These are phyloP conservation scores for Pseudonitzschia pungens DNA, from an alignment of 108 stramenopile species.

Conservation along the genomic window DNA sequence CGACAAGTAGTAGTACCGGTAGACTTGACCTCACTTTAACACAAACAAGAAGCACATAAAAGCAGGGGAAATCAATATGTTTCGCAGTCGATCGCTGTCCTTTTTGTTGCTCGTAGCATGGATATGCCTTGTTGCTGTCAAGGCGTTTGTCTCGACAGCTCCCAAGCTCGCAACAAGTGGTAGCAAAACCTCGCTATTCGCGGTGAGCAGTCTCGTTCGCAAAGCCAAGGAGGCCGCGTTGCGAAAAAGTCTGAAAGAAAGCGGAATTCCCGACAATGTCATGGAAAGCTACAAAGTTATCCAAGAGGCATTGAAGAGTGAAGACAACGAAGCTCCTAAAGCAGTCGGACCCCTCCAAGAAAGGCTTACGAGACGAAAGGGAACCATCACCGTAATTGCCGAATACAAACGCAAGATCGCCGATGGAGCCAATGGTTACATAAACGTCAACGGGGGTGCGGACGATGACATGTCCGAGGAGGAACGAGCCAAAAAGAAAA, in stretches of 20 bases:
- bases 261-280: conserved; percentile 66
- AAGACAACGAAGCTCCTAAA: conserved; percentile 7
- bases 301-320: conserved; percentile 33
- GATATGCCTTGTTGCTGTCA: neutral
- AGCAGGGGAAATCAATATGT: neutral
- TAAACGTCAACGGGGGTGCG: neutral
- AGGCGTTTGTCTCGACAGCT: neutral
- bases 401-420: conserved; percentile 79
- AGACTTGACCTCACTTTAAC: too few relatives aligned
- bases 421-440: conserved; percentile 18
- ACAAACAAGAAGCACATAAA: too few relatives aligned
- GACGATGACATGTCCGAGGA: neutral
- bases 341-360: conserved; percentile 51
- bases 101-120: conserved; percentile 1
- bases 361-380: conserved; percentile 70
- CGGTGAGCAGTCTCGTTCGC: conserved; percentile 76
- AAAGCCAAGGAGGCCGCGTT: conserved; percentile 85
- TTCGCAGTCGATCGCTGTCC: neutral
- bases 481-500: neutral
- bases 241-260: conserved; percentile 55
- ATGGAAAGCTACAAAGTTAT: conserved; percentile 59
- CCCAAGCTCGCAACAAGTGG: neutral
- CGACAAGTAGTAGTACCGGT: too few relatives aligned
- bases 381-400: conserved; percentile 85
- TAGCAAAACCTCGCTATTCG: conserved; percentile 33